phyloP scores from a whole-genome alignment of 2,329 filamentous ascomycete species.

The Ploettnerulaceae sp. region DNA sequence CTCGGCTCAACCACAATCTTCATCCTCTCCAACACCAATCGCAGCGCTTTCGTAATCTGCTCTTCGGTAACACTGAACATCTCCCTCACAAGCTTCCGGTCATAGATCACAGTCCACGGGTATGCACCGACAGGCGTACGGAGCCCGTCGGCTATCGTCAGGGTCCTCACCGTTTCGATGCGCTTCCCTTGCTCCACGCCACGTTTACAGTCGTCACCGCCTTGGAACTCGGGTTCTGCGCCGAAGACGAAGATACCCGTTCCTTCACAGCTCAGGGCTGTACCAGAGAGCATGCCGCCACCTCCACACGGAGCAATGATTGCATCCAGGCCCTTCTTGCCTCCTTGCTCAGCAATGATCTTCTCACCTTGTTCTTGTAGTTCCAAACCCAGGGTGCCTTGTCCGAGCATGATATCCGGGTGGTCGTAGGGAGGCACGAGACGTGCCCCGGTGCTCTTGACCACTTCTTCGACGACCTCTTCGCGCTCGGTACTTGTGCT shows the following conservation, averaged over 20 bases:
- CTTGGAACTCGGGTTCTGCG: constrained; percentile 76
- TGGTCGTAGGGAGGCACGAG: constrained; percentile 91
- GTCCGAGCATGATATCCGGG: constrained; percentile 83
- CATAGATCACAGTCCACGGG: constrained; percentile 74
- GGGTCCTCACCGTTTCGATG: constrained; percentile 62
- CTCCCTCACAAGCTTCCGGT: constrained; percentile 61
- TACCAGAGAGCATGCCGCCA: constrained; percentile 80
- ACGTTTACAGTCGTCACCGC: constrained; percentile 75
- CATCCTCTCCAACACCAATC: constrained; percentile 76
- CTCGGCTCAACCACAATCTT: constrained; percentile 91
- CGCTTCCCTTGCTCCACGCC: constrained; percentile 61
- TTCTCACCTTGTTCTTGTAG: constrained; percentile 66
- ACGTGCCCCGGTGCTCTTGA: constrained; percentile 66
- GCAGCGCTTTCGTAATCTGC: constrained; percentile 73
- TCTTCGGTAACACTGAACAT: constrained; percentile 74
- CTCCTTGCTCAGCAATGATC: constrained; percentile 38
- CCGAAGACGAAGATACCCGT: constrained; percentile 77
- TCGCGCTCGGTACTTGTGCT: constrained; percentile 77
- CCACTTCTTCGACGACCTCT: constrained; percentile 64
- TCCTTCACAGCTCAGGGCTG: constrained; percentile 68
- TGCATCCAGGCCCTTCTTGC: constrained; percentile 50
- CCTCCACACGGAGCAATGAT: constrained; percentile 83
- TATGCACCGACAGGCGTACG: constrained; percentile 73
- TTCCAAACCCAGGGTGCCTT: constrained; percentile 86
- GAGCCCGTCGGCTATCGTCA: constrained; percentile 86